Evolutionary conservation across 2,329 filamentous ascomycete genomes (phyloP), one percentile per base, ranked within the genome.

Genomic region (Xylariaceae sp.): DNA sequence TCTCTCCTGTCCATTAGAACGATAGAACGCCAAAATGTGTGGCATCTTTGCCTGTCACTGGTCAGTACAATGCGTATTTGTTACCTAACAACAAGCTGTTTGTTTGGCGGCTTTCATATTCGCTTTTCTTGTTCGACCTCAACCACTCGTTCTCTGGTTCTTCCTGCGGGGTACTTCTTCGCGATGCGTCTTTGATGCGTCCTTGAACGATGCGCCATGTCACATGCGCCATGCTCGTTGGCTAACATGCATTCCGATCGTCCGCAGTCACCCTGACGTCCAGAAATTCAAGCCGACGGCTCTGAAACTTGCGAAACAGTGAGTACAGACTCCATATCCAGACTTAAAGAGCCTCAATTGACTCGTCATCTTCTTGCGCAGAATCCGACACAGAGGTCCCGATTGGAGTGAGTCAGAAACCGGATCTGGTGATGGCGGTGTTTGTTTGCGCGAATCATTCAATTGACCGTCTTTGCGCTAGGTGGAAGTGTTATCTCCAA

Each of bases 261-360:
- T 62, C 70, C 67, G 66, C 66, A 86, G 85, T 80, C 92, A 97
- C 74, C 92, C 93, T 66, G 90, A 97, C 84, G 91, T 97, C 72
- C 87, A 90, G 73, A 92, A 92, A 73, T 97, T 97, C 83, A 97
- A 97, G 86, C 89, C 93, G 55, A 93, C 89, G 64, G 93, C 93
- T 72, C 82, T 97, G 77, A 88, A 88, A 78, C 89, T 97, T 80
- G 87, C 92, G 68, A 97, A 97, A 83, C 88, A 90, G 91, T 96
- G 84, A 77, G 89, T 84, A 13, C 8, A n/a, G 17, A 53, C 56
- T 51, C 13, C 54, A 2, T 44, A 37, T 23, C 42, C 11, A 54
- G 23, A 30, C 23, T 42, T 7, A 42, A 42, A 52, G 49, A 62
- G 57, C 57, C 59, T 67, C 67, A 74, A 75, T 74, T 77, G 73